Evolutionary conservation across 2,329 filamentous ascomycete genomes (phyloP).

Genomic region (Fusarium multiceps): DNA sequence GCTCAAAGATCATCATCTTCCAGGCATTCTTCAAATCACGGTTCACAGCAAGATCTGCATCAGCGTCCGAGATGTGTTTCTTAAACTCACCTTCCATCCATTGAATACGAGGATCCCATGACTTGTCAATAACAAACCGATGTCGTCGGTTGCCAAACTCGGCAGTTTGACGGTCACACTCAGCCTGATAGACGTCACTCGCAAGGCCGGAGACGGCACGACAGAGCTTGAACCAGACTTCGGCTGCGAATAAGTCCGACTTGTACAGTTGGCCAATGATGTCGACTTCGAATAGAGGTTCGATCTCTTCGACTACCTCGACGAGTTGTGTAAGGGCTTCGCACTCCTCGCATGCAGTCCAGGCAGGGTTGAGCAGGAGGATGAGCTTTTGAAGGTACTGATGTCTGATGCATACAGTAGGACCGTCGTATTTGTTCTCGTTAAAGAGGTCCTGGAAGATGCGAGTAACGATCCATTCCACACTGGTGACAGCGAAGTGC

Average conservation of each 20-base stretch:
- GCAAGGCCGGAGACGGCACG: constrained; percentile 5
- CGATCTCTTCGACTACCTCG: background rate
- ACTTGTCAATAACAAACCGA: background rate
- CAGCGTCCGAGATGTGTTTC: background rate
- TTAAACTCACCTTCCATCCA: constrained; percentile 4
- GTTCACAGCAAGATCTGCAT: fast-evolving
- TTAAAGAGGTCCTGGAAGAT: constrained; percentile 1
- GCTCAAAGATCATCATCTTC: background rate
- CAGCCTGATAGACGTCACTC: background rate
- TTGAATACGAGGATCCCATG: constrained; percentile 19
- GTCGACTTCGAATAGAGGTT: background rate
- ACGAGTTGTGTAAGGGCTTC: background rate
- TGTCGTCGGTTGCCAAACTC: constrained; percentile 2
- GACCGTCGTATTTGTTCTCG: background rate
- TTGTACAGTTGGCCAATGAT: fast-evolving
- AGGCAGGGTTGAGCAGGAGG: background rate
- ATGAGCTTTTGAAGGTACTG: background rate
- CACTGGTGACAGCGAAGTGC: constrained; percentile 1
- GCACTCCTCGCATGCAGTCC: background rate
- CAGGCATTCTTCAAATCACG: background rate
- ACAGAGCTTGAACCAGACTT: constrained; percentile 8
- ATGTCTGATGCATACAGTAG: background rate
- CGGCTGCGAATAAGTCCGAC: background rate
- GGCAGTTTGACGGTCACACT: background rate
- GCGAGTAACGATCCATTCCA: constrained; percentile 12